Evolutionary conservation across 2,329 filamentous ascomycete species (phyloP).

Genomic region (Falciphora oryzae): DNA sequence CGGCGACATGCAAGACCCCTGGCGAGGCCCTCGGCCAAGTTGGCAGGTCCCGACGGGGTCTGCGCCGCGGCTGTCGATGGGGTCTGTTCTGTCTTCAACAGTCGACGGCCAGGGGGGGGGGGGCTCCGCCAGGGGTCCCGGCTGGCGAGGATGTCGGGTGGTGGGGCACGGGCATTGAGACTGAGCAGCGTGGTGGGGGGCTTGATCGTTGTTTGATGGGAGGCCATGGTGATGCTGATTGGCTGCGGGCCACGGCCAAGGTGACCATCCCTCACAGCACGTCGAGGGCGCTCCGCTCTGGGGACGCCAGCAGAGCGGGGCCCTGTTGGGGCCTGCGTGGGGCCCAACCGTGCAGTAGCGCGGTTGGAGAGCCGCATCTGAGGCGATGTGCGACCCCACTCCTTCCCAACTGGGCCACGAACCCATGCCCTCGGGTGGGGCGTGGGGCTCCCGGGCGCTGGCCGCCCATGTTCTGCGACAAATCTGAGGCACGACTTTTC

Average conservation of each 20-base stretch:
- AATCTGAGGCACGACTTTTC: constrained; percentile 35
- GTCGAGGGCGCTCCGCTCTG: too few relatives aligned
- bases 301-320: too few relatives aligned
- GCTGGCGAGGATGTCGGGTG: too few relatives aligned
- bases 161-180: constrained; percentile 19
- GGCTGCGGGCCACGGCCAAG: constrained; percentile 14
- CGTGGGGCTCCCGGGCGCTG: too few relatives aligned
- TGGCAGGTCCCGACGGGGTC: background rate
- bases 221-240: constrained; percentile 20
- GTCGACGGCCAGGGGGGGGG: too few relatives aligned
- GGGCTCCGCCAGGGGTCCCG: too few relatives aligned
- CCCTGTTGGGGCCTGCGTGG: too few relatives aligned
- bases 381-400: constrained; percentile 1
- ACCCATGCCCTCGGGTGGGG: background rate
- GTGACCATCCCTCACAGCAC: too few relatives aligned
- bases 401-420: background rate
- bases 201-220: constrained; percentile 28
- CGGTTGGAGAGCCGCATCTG: constrained; percentile 1
- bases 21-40: background rate
- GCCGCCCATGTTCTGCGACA: constrained; percentile 39
- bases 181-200: constrained; percentile 18
- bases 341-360: background rate
- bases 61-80: too few relatives aligned
- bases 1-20: constrained; percentile 10
- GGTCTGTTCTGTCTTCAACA: too few relatives aligned